These are phyloP conservation scores for Phytophthora vignae DNA, from an alignment of 352 stramenopile species.

Conservation along the genomic window DNA sequence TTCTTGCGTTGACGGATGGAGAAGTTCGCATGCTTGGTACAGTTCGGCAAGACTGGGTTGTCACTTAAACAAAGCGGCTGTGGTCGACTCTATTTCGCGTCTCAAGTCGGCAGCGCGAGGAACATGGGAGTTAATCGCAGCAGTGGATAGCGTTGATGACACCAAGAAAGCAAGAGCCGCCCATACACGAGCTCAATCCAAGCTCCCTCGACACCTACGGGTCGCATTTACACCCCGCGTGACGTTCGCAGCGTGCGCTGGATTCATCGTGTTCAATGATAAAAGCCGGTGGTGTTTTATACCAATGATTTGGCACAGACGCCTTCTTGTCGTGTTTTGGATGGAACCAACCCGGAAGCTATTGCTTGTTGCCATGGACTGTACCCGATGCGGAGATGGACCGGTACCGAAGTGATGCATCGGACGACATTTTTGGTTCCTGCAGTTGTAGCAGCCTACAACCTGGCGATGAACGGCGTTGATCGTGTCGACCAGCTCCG, in stretches of 20 bases:
- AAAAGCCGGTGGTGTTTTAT: background rate
- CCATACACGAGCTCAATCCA: background rate
- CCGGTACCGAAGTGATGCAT: background rate
- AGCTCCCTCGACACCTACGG: background rate
- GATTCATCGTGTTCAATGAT: background rate
- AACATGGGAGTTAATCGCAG: background rate
- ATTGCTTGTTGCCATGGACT: background rate
- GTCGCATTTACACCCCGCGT: background rate
- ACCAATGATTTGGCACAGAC: background rate
- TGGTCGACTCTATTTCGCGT: no score
- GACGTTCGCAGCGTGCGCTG: background rate
- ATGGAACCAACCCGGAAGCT: background rate
- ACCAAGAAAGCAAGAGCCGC: background rate
- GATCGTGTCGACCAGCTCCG: background rate
- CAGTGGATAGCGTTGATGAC: background rate
- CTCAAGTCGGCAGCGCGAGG: background rate
- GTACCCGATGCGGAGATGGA: background rate
- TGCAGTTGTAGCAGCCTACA: background rate
- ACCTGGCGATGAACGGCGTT: background rate
- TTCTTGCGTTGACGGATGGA: background rate
- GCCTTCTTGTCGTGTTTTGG: background rate
- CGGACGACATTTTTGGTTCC: background rate
- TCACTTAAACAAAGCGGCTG: background rate
- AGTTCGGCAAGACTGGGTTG: background rate
- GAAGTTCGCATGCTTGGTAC: background rate